Conservation (phyloP, 768 basidiomycete genomes). For the Tulasnella sp. region DNA sequence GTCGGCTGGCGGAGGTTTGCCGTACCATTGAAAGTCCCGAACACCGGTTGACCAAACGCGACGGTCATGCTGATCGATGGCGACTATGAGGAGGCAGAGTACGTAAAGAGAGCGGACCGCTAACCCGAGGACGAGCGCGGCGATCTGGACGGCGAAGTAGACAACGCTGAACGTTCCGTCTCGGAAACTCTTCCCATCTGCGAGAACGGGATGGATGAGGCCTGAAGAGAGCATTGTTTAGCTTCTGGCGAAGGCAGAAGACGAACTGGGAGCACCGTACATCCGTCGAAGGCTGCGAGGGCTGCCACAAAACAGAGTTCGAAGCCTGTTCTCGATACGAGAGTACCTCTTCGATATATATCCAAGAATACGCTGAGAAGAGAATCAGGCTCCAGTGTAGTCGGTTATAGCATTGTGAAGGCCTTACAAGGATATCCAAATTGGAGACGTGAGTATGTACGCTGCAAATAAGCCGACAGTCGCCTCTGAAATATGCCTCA, state of each 20-base stretch:
- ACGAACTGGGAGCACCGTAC: not conserved
- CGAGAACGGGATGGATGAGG: not conserved
- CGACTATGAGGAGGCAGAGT: not conserved
- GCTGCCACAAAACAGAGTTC: not conserved
- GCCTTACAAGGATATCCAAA: conserved; percentile 11
- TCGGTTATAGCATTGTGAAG: not conserved
- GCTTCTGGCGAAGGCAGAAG: too few relatives aligned
- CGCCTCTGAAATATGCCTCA: not conserved
- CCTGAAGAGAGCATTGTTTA: not conserved
- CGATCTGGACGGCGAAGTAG: conserved; percentile 17
- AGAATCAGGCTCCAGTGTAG: not conserved
- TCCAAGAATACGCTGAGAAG: conserved; percentile 6
- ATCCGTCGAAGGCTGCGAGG: conserved; percentile 5
- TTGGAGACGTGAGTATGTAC: not conserved
- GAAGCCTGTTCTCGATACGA: not conserved
- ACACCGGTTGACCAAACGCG: conserved; percentile 5
- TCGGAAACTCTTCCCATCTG: not conserved
- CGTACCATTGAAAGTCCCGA: conserved; percentile 20
- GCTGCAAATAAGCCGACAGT: conserved; percentile 3
- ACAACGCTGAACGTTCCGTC: conserved; percentile 15
- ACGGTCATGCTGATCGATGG: not conserved
- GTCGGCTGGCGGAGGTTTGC: conserved; percentile 1
- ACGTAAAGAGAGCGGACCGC: not conserved
- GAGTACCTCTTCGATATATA: conserved; percentile 6
- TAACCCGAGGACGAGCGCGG: not conserved